Evolutionary conservation across 2,329 filamentous ascomycete species (phyloP).

Genomic region (Madurella mycetomatis): DNA sequence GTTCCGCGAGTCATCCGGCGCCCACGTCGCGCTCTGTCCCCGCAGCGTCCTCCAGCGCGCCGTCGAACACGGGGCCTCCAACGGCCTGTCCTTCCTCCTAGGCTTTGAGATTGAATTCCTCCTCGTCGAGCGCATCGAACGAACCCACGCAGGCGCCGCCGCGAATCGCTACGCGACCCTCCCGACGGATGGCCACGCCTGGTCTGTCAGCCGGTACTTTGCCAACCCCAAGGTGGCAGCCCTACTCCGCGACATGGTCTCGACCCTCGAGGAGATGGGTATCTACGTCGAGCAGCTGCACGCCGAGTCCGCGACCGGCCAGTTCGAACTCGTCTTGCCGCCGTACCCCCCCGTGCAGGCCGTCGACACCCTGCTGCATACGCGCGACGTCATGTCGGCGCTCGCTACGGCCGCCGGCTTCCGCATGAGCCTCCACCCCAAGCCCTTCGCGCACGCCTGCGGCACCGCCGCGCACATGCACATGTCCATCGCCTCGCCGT

Average conservation of each 20-base stretch:
- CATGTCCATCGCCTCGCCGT: constrained; percentile 52
- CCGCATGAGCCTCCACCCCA: constrained; percentile 69
- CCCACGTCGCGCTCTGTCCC: constrained; percentile 55
- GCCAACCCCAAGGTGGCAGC: constrained; percentile 52
- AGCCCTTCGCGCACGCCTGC: constrained; percentile 54
- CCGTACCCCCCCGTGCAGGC: constrained; percentile 60
- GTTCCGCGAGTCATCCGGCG: constrained; percentile 56
- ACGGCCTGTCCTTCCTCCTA: constrained; percentile 56
- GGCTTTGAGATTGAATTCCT: constrained; percentile 83
- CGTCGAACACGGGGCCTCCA: constrained; percentile 45
- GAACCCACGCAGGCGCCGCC: constrained; percentile 27
- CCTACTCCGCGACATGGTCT: constrained; percentile 62
- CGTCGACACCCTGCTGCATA: constrained; percentile 66
- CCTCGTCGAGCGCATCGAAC: constrained; percentile 51
- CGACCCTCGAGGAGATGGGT: constrained; percentile 54
- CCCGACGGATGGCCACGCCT: constrained; percentile 62
- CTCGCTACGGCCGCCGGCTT: constrained; percentile 59
- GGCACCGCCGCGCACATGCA: constrained; percentile 68
- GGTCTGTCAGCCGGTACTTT: constrained; percentile 62
- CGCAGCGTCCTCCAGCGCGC: constrained; percentile 57
- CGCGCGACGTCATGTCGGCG: constrained; percentile 63
- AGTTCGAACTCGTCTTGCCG: constrained; percentile 73
- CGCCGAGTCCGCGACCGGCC: constrained; percentile 66
- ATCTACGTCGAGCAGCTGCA: constrained; percentile 71
- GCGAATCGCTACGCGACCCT: constrained; percentile 38